Evolutionary conservation across 2,329 filamentous ascomycete genomes (phyloP).

Genomic region (Teratosphaeria pseudoeucalypti): DNA sequence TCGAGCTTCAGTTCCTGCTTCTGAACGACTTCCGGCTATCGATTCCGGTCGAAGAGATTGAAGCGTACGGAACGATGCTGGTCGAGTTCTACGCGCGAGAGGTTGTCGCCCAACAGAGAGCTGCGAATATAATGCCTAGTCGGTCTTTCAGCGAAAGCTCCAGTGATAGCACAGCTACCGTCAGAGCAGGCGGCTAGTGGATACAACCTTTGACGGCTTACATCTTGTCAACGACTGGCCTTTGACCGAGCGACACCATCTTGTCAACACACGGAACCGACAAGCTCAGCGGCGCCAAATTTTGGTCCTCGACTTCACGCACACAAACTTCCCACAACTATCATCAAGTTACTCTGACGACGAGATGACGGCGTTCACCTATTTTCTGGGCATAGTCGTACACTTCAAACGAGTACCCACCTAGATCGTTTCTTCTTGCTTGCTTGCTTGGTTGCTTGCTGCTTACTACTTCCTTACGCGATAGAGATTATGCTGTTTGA

Average conservation of each 20-base stretch:
- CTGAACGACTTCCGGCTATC: constrained; percentile 93
- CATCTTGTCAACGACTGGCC: no score
- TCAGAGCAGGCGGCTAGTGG: constrained; percentile 11
- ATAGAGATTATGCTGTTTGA: constrained; percentile 1
- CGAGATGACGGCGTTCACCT: constrained; percentile 7
- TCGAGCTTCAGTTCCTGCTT: constrained; percentile 90
- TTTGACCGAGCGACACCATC: neutral
- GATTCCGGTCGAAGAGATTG: constrained; percentile 86
- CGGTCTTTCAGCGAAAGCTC: constrained; percentile 24
- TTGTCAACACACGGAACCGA: neutral
- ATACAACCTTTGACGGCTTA: neutral
- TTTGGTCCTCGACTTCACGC: neutral
- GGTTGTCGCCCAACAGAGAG: constrained; percentile 59
- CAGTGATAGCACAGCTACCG: constrained; percentile 20
- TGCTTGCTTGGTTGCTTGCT: neutral
- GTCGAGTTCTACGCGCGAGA: constrained; percentile 96
- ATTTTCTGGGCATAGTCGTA: neutral
- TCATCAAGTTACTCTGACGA: constrained; percentile 3
- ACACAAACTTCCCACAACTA: neutral
- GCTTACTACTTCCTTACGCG: neutral
- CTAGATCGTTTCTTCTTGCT: constrained; percentile 1
- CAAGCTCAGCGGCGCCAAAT: neutral
- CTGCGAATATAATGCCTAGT: constrained; percentile 17
- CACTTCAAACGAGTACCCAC: constrained; percentile 3
- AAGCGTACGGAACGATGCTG: constrained; percentile 95